Conservation (phyloP, 208 protist genomes). For the Leishmania turanica region DNA sequence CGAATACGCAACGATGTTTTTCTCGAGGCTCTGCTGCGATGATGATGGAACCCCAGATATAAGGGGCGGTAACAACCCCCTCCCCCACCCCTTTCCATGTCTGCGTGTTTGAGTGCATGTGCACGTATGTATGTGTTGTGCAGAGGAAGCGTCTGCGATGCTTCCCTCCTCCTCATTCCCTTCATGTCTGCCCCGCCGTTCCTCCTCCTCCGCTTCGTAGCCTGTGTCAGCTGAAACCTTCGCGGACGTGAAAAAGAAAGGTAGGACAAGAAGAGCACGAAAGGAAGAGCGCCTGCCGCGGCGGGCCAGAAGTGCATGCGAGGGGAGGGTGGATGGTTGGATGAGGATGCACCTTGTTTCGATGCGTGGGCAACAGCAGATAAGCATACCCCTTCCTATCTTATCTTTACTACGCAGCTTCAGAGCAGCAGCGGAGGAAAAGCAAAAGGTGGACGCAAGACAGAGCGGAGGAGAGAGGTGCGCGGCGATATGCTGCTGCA, state of each 20-base stretch:
- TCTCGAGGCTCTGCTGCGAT: neutral
- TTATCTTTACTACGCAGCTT: neutral
- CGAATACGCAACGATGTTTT: neutral
- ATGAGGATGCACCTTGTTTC: neutral
- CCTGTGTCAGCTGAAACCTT: neutral
- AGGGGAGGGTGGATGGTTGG: neutral
- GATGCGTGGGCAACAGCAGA: neutral
- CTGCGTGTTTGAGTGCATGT: neutral
- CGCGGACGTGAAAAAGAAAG: neutral
- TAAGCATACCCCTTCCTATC: neutral
- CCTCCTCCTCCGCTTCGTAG: neutral
- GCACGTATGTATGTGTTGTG: constrained; percentile 1
- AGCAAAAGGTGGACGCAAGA: neutral
- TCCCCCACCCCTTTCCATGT: constrained; percentile 2
- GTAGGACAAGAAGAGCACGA: neutral
- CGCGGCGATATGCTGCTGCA: neutral
- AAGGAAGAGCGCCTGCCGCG: neutral
- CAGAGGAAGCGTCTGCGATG: neutral
- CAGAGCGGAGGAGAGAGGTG: neutral
- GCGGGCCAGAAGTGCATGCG: neutral
- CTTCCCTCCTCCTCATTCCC: neutral
- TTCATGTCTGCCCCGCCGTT: neutral
- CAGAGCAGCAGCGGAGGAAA: neutral
- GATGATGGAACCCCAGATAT: neutral
- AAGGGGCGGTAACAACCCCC: neutral